Base-by-base conservation (phyloP, 208 protist genomes). In the Naegleria lovaniensis region DNA sequence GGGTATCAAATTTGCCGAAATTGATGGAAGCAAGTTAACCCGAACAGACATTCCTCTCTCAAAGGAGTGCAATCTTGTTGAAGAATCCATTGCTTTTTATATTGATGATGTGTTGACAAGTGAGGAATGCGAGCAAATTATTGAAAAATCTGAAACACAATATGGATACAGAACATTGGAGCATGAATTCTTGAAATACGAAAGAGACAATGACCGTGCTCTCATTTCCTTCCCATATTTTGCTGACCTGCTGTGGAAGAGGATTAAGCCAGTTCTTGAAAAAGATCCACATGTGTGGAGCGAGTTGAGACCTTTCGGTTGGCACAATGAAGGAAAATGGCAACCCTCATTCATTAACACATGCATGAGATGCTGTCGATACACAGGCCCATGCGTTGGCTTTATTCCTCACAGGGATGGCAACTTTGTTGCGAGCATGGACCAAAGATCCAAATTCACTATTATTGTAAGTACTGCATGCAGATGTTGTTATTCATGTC, bases 331-430 rank as follows among this genome's bases (percentile, higher is more conserved):
- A 67, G 55, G 55, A 29, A 67, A 15, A 19, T 67, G 55, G 55
- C 11, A 67, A 29, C 55, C 55, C 11, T 67, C 55, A 15, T 67
- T 29, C 11, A 67, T 67, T 29, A 67, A 67, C 22, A 67, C 11
- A 0, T 41, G 83, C 19, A 67, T 67, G 55, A 67, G 55, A 67
- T 67, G 55, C 19, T 67, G 55, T 19, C 55, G 55, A n/a, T 90
- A 91, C 6, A 51, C 39, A n/a, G 58, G 79, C 6, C 58, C 48
- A 5, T 79, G 48, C 16, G 38, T 91, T n/a, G 89, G 89, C 5
- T 91, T 91, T 58, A 51, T 91, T 55, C 52, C 89, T 5, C 89
- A 91, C 41, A 43, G 89, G 15, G 89, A 91, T 39, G 89, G 48
- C 5, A 91, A 85, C 55, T 91, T 91, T 85, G 55, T 91, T 40